Conservation (phyloP, 345 rosid species). For the Abelmoschus esculentus region DNA sequence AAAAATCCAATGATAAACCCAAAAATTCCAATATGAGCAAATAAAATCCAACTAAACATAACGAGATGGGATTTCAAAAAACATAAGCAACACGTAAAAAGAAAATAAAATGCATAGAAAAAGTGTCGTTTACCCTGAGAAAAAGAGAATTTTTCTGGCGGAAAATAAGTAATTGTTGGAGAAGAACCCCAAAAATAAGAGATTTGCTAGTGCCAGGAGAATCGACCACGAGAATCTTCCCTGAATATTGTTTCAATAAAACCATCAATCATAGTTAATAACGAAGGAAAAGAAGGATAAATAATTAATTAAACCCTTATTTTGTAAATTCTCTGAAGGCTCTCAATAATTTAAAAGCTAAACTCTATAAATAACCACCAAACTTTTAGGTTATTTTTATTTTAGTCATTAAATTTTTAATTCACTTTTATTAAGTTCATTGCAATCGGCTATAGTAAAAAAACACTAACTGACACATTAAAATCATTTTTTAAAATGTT, state of each 20-base stretch:
- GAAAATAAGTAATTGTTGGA: background rate
- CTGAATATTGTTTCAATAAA: conserved; percentile 5
- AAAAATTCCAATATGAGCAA: background rate
- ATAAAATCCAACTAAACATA: background rate
- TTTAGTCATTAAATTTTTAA: no score
- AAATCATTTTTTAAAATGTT: no score
- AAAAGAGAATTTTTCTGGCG: background rate
- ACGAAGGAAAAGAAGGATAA: background rate
- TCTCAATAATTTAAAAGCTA: background rate
- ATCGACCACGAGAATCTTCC: conserved; percentile 28
- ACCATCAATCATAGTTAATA: background rate
- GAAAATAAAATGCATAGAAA: background rate
- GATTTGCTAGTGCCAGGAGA: conserved; percentile 6
- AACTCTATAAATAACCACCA: background rate
- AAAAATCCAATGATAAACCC: conserved; percentile 7
- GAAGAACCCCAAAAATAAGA: conserved; percentile 8
- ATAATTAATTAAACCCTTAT: background rate
- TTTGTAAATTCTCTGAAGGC: background rate
- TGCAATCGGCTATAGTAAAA: no score
- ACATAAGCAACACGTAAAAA: background rate
- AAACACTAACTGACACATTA: no score
- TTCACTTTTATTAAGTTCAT: no score
- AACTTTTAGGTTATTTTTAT: background rate
- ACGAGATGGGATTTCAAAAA: background rate
- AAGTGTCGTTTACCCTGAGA: background rate